Evolutionary conservation across 345 rosid genomes (phyloP), one percentile per base, ranked within the genome.

Genomic region (Clarkia xantiana): DNA sequence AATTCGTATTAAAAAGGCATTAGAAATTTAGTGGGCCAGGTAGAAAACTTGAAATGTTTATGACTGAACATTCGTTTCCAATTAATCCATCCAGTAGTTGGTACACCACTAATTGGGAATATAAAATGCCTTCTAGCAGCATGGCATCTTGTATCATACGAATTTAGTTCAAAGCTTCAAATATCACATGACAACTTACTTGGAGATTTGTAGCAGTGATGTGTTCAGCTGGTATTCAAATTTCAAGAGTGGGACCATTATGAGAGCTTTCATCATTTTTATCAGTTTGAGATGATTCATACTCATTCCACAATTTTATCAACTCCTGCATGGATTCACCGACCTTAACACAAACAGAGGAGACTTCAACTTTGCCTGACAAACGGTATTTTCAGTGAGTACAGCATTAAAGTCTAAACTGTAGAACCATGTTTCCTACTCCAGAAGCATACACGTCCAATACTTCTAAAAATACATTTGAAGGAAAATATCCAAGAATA

Each of bases 261-360:
- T 52, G 72, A 51, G 71, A 64, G 56, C 72, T 72, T 61, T 82
- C 86, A 53, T 78, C 83, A 62, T 70, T 77, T 74, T 82, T 80
- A 52, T 80, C 94, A 55, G 75, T 63, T 54, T 80, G 86, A 45
- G 88, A 74, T 46, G 76, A 55, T 53, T 80, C 83, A 65, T 75
- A 75, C 60, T 87, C 99, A 69, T 62, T 76, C 99, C 97, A 93
- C 61, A 93, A 49, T 77, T 84, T 87, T 71, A 93, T 70, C 65
- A 93, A 68, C 55, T 93, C 99, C 82, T 82, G 97, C 96, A 87
- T 84, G 68, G 97, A 93, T 76, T 87, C 99, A 40, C 99, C 95
- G 62, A 82, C 96, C 77, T 93, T 93, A 64, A 93, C 64, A 82
- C 76, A n/a, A 65, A 91, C 88, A 53, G 76, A 67, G 39, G 86